Conservation (phyloP, 257 asterid species). For the Verbena officinalis region DNA sequence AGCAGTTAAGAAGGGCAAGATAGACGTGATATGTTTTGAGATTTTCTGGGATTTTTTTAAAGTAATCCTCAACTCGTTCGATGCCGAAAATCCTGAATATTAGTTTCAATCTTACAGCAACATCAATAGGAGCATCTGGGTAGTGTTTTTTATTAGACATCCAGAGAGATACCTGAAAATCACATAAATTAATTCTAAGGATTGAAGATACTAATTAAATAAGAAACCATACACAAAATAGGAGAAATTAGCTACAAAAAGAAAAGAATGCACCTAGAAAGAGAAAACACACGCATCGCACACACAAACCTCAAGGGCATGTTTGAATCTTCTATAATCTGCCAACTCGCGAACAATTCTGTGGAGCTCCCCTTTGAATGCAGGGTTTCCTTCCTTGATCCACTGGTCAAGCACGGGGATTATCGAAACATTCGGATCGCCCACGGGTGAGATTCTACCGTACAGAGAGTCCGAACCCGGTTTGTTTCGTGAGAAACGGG, state of each 20-base stretch:
- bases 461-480: slow-evolving; percentile 35
- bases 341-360: slow-evolving; percentile 37
- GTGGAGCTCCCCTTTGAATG: slow-evolving; percentile 35
- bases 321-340: slow-evolving; percentile 52
- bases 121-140: slow-evolving; percentile 38
- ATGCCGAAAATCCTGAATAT: slow-evolving; percentile 52
- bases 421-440: slow-evolving; percentile 59
- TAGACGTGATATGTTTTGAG: slow-evolving; percentile 37
- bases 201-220: slow-evolving; percentile 4
- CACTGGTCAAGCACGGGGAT: slow-evolving; percentile 63
- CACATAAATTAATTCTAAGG: neutral
- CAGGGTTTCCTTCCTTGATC: slow-evolving; percentile 47
- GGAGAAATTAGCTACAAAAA: neutral
- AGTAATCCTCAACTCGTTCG: slow-evolving; percentile 57
- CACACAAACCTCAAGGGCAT: slow-evolving; percentile 66
- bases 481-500: neutral
- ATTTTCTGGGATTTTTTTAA: slow-evolving; percentile 44
- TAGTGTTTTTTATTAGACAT: slow-evolving; percentile 57
- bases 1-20: slow-evolving; percentile 71
- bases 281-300: neutral
- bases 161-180: slow-evolving; percentile 69
- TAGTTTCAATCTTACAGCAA: slow-evolving; percentile 51
- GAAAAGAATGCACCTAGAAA: neutral
- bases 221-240: neutral
- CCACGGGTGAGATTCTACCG: slow-evolving; percentile 51